phyloP scores from a whole-genome alignment of 148 eudicot species.

The Chenopodium formosanum region DNA sequence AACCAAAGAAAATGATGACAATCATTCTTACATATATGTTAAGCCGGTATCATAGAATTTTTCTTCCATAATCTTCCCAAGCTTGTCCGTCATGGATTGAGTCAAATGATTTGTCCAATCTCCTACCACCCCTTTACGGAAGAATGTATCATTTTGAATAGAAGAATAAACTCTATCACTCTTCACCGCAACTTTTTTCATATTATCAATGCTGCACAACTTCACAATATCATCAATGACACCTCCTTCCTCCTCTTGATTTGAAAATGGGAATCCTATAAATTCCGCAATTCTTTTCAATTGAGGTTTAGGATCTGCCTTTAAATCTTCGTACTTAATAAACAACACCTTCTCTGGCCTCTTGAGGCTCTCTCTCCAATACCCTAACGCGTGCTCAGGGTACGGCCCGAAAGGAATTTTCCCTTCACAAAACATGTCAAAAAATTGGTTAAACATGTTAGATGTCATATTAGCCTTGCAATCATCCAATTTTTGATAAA shows the following conservation, averaged over 20 bases:
- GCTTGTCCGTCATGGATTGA: slow-evolving; percentile 33
- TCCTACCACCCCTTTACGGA: slow-evolving; percentile 36
- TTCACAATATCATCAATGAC: slow-evolving; percentile 17
- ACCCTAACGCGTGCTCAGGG: slow-evolving; percentile 26
- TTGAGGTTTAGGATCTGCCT: slow-evolving; percentile 8
- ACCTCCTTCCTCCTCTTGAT: slow-evolving; percentile 22
- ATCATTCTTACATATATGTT: not conserved
- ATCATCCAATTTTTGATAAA: not conserved
- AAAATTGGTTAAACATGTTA: slow-evolving; percentile 1
- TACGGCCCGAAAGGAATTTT: slow-evolving; percentile 21
- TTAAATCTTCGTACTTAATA: slow-evolving; percentile 30
- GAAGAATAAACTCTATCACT: slow-evolving; percentile 10
- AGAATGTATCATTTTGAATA: slow-evolving; percentile 34
- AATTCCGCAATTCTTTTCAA: slow-evolving; percentile 28
- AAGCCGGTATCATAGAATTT: slow-evolving; percentile 41
- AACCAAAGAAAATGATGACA: not conserved
- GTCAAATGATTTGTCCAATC: slow-evolving; percentile 25
- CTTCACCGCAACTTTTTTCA: slow-evolving; percentile 18
- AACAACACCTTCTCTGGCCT: slow-evolving; percentile 23
- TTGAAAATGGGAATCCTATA: slow-evolving; percentile 22
- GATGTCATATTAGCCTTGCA: not conserved
- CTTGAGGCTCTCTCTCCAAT: slow-evolving; percentile 18
- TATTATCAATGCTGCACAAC: slow-evolving; percentile 23
- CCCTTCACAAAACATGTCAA: slow-evolving; percentile 28
- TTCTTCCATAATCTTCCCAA: slow-evolving; percentile 37